These are phyloP conservation scores for Musa schizocarpa DNA, from an alignment of 176 grass and related monocot genomes.

Conservation along the genomic window DNA sequence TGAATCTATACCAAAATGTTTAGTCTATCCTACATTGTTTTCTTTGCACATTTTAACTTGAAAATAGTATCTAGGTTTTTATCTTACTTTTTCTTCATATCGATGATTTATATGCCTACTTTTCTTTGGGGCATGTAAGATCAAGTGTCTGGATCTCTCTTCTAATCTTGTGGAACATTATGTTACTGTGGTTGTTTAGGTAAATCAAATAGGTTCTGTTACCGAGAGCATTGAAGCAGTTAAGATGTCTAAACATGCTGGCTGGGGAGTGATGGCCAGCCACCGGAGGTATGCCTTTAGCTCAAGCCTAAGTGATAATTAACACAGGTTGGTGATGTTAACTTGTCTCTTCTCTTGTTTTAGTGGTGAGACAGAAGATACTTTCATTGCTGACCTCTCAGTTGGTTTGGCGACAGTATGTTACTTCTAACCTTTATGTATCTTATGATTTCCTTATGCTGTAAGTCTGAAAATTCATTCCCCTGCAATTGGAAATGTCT, in stretches of 20 bases:
- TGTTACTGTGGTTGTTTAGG: constrained; percentile 26
- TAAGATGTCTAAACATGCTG: constrained; percentile 84
- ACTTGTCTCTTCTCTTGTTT: not conserved
- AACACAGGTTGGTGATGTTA: not conserved
- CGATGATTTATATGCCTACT: too few relatives aligned
- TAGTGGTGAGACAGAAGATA: constrained; percentile 93
- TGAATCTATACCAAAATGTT: too few relatives aligned
- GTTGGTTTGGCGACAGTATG: constrained; percentile 78
- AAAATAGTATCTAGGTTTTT: too few relatives aligned
- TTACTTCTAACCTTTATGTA: not conserved
- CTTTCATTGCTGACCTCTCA: constrained; percentile 89
- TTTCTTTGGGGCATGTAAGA: too few relatives aligned
- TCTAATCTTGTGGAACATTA: not conserved
- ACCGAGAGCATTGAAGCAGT: constrained; percentile 93
- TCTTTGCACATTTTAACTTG: too few relatives aligned
- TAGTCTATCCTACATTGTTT: too few relatives aligned
- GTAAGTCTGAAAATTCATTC: not conserved
- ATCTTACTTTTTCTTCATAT: too few relatives aligned
- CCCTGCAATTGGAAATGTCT: too few relatives aligned
- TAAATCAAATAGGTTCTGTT: constrained; percentile 94
- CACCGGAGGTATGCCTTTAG: constrained; percentile 50
- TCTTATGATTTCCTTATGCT: not conserved
- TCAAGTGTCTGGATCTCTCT: not conserved
- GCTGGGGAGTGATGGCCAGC: constrained; percentile 93
- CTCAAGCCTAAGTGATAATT: not conserved